Conservation (phyloP, 257 asterid genomes). For the Solanum piurae region DNA sequence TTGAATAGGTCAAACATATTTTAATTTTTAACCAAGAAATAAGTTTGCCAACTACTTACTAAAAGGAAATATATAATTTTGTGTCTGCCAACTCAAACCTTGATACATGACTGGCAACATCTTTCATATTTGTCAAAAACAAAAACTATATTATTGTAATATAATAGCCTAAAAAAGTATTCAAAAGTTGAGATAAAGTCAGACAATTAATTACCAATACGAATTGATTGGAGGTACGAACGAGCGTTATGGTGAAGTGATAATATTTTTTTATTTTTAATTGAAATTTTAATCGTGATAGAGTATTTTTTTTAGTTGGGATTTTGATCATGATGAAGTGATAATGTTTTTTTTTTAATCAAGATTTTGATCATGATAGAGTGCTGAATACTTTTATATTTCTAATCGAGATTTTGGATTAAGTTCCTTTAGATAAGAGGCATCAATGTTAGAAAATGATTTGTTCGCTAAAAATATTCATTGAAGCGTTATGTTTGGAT, state of each 20-base stretch:
- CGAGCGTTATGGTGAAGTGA: rapidly evolving
- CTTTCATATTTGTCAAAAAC: background rate
- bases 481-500: background rate
- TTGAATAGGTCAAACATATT: background rate
- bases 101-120: background rate
- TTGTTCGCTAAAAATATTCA: background rate
- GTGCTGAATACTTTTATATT: background rate
- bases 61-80: background rate
- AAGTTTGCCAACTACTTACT: background rate
- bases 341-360: too few relatives aligned
- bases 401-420: background rate
- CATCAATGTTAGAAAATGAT: background rate
- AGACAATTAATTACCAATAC: background rate
- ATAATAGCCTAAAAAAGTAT: background rate
- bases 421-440: background rate
- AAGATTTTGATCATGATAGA: background rate
- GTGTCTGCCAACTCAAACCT: background rate
- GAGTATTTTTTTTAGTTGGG: too few relatives aligned
- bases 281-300: too few relatives aligned
- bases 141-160: background rate
- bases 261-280: too few relatives aligned
- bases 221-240: too few relatives aligned
- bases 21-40: background rate
- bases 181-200: background rate
- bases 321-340: too few relatives aligned